Percentiles rank a stretch among this genome's conserved stretches.
phyloP scores from a whole-genome alignment of 495 filamentous ascomycete genomes.

The Cercophora scortea region DNA sequence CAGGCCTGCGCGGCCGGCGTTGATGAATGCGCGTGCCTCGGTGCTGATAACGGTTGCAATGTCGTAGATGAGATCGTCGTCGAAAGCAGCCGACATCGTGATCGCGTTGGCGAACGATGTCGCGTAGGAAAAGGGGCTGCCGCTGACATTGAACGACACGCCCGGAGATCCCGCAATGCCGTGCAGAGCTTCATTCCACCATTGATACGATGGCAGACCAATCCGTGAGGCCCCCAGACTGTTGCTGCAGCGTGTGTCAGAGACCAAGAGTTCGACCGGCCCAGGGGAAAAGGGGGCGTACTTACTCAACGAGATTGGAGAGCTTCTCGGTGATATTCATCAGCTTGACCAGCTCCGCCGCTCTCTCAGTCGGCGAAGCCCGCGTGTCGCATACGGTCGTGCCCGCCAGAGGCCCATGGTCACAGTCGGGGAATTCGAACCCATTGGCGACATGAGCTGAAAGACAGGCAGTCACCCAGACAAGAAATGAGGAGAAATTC shows the following conservation, averaged over 20 bases:
- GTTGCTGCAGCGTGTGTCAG: not conserved
- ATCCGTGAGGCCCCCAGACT: not conserved
- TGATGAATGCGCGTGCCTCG: conserved; percentile 62
- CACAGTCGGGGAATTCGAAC: conserved; percentile 28
- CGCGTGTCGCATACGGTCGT: conserved; percentile 44
- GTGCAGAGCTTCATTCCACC: conserved; percentile 49
- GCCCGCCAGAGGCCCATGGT: conserved; percentile 21
- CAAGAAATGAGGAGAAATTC: not conserved
- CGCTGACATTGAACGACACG: conserved; percentile 18
- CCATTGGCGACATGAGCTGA: not conserved
- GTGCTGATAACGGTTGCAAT: conserved; percentile 44
- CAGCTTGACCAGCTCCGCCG: conserved; percentile 26
- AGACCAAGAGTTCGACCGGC: conserved; percentile 1
- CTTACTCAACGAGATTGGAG: conserved; percentile 25
- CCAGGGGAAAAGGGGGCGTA: not conserved
- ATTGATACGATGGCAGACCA: conserved; percentile 26
- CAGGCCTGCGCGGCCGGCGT: conserved; percentile 47
- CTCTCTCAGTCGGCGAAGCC: conserved; percentile 35
- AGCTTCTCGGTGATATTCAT: conserved; percentile 34
- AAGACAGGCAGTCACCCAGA: not conserved
- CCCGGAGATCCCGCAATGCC: conserved; percentile 33
- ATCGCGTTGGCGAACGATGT: conserved; percentile 44
- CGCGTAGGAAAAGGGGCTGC: conserved; percentile 33
- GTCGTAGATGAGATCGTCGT: conserved; percentile 36
- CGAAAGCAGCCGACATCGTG: conserved; percentile 35